A percentile compares a stretch with the other conserved stretches of the same genome.
Evolutionary conservation across 192 early-diverging fungal species (phyloP).

Genomic region (Thamnidium elegans): DNA sequence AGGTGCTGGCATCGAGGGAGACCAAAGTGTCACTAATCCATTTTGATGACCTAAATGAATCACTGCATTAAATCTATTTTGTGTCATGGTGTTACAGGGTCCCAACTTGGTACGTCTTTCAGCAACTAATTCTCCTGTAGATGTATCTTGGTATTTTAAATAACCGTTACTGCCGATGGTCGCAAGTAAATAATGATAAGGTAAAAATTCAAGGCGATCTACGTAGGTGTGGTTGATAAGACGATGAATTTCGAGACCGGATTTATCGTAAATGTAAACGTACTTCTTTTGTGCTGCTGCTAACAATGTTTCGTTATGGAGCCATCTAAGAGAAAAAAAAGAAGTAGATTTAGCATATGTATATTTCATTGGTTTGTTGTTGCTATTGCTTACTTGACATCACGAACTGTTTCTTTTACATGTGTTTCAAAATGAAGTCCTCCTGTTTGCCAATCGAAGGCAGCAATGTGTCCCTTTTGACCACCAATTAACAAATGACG

Average conservation of each 20-base stretch:
- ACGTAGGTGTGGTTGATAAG: slow-evolving; percentile 80
- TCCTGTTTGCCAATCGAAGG: slow-evolving; percentile 88
- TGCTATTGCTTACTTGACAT: slow-evolving; percentile 61
- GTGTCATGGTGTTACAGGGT: slow-evolving; percentile 75
- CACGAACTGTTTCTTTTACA: slow-evolving; percentile 84
- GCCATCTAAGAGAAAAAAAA: slow-evolving; percentile 59
- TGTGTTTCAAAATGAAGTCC: slow-evolving; percentile 78
- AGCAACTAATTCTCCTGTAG: slow-evolving; percentile 80
- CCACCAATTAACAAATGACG: slow-evolving; percentile 72
- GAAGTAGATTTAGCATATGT: no score
- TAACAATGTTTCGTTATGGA: slow-evolving; percentile 92
- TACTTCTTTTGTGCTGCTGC: slow-evolving; percentile 95
- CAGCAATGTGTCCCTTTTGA: slow-evolving; percentile 82
- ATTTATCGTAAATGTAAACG: slow-evolving; percentile 91
- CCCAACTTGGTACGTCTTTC: slow-evolving; percentile 79
- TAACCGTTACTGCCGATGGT: slow-evolving; percentile 77
- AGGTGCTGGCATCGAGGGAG: slow-evolving; percentile 77
- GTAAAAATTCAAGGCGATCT: slow-evolving; percentile 83
- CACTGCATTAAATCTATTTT: slow-evolving; percentile 90
- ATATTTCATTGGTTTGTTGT: background rate
- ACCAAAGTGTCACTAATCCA: slow-evolving; percentile 88
- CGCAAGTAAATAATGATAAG: slow-evolving; percentile 89
- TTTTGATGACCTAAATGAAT: slow-evolving; percentile 90
- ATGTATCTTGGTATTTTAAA: slow-evolving; percentile 92
- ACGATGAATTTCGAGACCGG: slow-evolving; percentile 88